Evolutionary conservation across 192 early-diverging fungal species (phyloP).

Genomic region (Ambispora gerdemannii): DNA sequence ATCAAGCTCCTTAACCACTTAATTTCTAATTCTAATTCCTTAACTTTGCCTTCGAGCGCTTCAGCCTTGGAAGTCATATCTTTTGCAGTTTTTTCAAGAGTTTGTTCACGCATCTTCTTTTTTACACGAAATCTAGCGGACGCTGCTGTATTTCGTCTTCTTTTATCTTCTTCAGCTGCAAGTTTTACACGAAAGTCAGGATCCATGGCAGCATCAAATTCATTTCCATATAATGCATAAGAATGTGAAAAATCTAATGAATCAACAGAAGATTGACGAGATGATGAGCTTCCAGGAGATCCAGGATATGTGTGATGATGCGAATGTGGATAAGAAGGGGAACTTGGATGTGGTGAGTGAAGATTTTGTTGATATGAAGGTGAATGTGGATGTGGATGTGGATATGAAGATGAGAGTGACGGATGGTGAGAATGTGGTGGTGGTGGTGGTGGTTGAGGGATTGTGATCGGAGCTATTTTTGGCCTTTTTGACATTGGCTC

Average conservation of each 20-base stretch:
- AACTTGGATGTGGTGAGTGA: not conserved
- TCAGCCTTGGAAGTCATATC: constrained; percentile 77
- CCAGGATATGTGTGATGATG: not conserved
- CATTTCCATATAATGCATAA: not conserved
- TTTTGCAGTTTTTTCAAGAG: constrained; percentile 74
- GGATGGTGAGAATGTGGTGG: not conserved
- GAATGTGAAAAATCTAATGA: not conserved
- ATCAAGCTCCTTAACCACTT: constrained; percentile 85
- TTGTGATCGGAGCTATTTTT: not conserved
- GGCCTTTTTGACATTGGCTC: not conserved
- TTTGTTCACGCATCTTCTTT: constrained; percentile 90
- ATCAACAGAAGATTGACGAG: not conserved
- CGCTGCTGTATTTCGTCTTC: constrained; percentile 91
- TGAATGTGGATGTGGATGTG: not conserved
- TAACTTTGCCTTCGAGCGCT: constrained; percentile 71
- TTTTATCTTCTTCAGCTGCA: constrained; percentile 78
- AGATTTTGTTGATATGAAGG: not conserved
- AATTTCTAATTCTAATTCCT: constrained; percentile 89
- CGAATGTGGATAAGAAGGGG: not conserved
- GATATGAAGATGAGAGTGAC: not conserved
- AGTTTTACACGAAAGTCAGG: constrained; percentile 30
- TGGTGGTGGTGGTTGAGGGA: not conserved
- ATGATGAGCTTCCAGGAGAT: not conserved
- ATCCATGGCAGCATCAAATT: not conserved
- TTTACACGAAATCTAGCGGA: constrained; percentile 92